Percentiles rank a stretch among this genome's conserved stretches.
Conservation (phyloP, 805 yeast species). For the Cyberlindnera suaveolens region DNA sequence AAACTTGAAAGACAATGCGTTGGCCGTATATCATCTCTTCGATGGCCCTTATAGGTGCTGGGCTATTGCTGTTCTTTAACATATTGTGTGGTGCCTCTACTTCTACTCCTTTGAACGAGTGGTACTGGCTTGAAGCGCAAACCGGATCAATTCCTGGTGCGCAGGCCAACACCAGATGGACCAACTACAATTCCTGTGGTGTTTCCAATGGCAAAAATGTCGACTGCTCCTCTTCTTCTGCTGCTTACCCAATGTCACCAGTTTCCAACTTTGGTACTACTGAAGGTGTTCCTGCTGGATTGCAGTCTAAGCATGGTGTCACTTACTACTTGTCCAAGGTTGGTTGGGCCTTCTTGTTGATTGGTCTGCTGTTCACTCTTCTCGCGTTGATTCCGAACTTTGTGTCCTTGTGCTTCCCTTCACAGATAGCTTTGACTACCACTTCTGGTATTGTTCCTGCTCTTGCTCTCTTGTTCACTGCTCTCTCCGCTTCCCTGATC, state of each 20-base stretch:
- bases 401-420: conserved; percentile 19
- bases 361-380: conserved; percentile 50
- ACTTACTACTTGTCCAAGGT: conserved; percentile 65
- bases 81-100: conserved; percentile 59
- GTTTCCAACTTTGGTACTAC: conserved; percentile 58
- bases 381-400: conserved; percentile 37
- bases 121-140: conserved; percentile 78
- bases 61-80: conserved; percentile 52
- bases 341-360: conserved; percentile 56
- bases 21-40: conserved; percentile 25
- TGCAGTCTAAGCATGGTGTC: conserved; percentile 40
- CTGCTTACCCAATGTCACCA: conserved; percentile 88
- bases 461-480: conserved; percentile 37
- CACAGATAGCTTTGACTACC: conserved; percentile 12
- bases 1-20: conserved; percentile 18
- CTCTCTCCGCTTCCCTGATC: conserved; percentile 40
- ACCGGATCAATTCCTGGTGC: conserved; percentile 43
- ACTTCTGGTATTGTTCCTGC: conserved; percentile 19
- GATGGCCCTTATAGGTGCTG: conserved; percentile 38
- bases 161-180: conserved; percentile 61
- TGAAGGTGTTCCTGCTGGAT: conserved; percentile 46
- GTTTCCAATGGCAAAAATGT: conserved; percentile 36
- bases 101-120: conserved; percentile 48
- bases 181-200: conserved; percentile 62
- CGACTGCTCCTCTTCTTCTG: conserved; percentile 46